Conservation (phyloP, 345 rosid genomes). For the Ceriops decandra region DNA sequence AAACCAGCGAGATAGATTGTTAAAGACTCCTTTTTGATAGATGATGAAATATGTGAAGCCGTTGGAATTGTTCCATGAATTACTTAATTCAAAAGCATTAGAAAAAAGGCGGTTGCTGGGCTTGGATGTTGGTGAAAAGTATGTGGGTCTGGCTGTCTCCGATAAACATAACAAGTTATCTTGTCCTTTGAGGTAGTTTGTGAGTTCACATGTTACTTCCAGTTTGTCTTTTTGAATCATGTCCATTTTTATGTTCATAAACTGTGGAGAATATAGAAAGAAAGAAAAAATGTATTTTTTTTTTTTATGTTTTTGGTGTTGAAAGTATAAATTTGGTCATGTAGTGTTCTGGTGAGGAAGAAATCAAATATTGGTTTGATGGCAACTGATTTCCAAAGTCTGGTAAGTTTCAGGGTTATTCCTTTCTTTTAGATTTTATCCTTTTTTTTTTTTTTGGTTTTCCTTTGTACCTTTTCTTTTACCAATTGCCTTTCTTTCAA, state of each 20-base stretch:
- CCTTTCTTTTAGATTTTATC: not conserved
- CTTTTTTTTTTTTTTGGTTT: not conserved
- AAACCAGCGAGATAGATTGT: too few relatives aligned
- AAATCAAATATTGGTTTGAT: conserved; percentile 57
- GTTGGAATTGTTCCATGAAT: conserved; percentile 41
- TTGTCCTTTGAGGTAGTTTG: conserved; percentile 57
- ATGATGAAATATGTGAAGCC: conserved; percentile 80
- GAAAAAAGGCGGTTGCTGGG: conserved; percentile 54
- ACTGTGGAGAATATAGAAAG: too few relatives aligned
- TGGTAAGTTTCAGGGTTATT: conserved; percentile 40
- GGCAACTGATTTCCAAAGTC: conserved; percentile 61
- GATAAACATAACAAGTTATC: conserved; percentile 53
- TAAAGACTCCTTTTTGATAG: not conserved
- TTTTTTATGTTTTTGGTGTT: not conserved
- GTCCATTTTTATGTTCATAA: not conserved
- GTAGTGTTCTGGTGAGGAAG: conserved; percentile 75
- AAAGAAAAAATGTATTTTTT: too few relatives aligned
- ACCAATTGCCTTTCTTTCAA: not conserved
- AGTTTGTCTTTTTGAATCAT: not conserved
- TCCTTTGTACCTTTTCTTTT: not conserved
- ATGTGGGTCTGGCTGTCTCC: conserved; percentile 75
- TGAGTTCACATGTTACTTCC: not conserved
- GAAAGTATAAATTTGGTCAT: conserved; percentile 9
- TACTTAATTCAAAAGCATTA: conserved; percentile 35
- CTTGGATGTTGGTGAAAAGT: conserved; percentile 85